phyloP scores from a whole-genome alignment of 2,329 filamentous ascomycete genomes.

The Sclerotinia trifoliorum region DNA sequence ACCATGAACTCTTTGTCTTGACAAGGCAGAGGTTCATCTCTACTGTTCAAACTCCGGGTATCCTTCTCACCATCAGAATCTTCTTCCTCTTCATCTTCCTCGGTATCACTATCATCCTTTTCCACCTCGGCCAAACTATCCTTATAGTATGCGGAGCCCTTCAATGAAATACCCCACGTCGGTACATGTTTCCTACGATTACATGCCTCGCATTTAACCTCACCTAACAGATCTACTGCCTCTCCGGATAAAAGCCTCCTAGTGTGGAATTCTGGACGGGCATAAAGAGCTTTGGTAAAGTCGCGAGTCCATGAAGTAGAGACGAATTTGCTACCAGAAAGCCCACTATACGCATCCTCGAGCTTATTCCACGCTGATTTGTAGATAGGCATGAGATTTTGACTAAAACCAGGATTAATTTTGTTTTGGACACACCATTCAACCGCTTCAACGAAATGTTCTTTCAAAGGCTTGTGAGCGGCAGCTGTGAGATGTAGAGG shows the following conservation, averaged over 20 bases:
- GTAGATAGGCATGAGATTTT: conserved; percentile 60
- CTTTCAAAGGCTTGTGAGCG: conserved; percentile 64
- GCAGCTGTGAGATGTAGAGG: conserved; percentile 69
- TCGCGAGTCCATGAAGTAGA: conserved; percentile 68
- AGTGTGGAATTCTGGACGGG: conserved; percentile 56
- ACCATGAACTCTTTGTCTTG: conserved; percentile 50
- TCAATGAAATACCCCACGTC: conserved; percentile 61
- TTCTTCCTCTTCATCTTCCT: conserved; percentile 42
- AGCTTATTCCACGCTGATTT: conserved; percentile 67
- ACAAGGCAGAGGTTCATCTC: conserved; percentile 48
- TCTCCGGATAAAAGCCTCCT: conserved; percentile 38
- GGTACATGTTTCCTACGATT: conserved; percentile 68
- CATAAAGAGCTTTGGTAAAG: conserved; percentile 65
- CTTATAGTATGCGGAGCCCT: conserved; percentile 64
- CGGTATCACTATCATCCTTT: conserved; percentile 39
- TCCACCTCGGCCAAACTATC: conserved; percentile 65
- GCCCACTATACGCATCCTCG: conserved; percentile 66
- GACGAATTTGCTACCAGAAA: conserved; percentile 68
- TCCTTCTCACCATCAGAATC: conserved; percentile 42
- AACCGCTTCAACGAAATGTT: conserved; percentile 71
- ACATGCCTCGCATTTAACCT: conserved; percentile 52
- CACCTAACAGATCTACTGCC: conserved; percentile 44
- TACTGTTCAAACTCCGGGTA: conserved; percentile 45
- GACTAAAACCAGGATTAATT: conserved; percentile 68
- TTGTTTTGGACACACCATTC: conserved; percentile 82